Percentiles rank a stretch among this genome's conserved stretches.
Conservation (phyloP, 208 protist genomes). For the Polymyxa betae region DNA sequence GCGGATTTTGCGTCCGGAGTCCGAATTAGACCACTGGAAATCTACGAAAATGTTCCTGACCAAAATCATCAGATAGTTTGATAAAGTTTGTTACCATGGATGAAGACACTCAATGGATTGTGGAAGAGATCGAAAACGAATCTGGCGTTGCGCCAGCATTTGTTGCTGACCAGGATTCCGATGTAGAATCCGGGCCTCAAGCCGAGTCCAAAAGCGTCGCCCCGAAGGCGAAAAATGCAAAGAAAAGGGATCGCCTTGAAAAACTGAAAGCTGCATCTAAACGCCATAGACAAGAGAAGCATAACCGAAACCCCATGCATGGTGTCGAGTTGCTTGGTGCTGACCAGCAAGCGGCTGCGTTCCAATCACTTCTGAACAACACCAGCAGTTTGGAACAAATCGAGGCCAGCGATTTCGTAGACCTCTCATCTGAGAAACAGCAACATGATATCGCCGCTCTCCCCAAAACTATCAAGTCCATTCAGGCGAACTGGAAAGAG, state of each 20-base stretch:
- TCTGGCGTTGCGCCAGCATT: background rate
- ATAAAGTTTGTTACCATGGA: too few species aligned
- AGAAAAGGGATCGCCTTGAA: background rate
- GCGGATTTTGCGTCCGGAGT: too few species aligned
- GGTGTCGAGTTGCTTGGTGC: background rate
- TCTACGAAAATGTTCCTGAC: too few species aligned
- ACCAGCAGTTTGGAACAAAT: background rate
- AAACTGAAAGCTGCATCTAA: background rate
- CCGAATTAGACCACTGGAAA: too few species aligned
- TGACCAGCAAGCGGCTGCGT: background rate
- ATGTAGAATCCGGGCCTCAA: too few species aligned
- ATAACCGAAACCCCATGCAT: background rate
- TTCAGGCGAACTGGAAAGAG: background rate
- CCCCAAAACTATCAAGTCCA: background rate
- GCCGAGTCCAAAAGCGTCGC: background rate
- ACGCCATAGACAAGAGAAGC: background rate
- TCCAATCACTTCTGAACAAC: background rate
- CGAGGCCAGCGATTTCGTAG: background rate
- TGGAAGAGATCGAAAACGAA: background rate
- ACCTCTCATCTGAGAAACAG: background rate
- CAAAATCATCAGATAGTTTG: too few species aligned
- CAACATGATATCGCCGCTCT: background rate
- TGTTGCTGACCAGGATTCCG: background rate
- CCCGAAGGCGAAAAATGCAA: background rate
- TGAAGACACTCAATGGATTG: slow-evolving; percentile 11